These are phyloP conservation scores for Conticribra weissflogii DNA, from an alignment of 108 stramenopile species.

Conservation along the genomic window DNA sequence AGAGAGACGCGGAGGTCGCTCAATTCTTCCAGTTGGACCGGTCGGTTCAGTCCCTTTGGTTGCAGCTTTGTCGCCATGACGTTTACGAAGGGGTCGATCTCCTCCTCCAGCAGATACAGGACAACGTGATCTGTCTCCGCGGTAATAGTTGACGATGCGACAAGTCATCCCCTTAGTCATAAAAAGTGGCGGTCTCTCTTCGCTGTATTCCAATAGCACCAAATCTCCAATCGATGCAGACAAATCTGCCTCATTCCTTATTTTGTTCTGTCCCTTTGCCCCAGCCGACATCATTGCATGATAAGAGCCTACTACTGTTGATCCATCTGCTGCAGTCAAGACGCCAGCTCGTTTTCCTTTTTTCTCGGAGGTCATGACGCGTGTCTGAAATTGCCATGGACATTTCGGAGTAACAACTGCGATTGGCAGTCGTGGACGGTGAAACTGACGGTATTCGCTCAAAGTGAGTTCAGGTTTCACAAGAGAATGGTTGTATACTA, in stretches of 20 bases:
- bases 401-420: slow-evolving; percentile 61
- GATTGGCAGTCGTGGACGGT: slow-evolving; percentile 78
- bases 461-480: slow-evolving; percentile 67
- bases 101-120: slow-evolving; percentile 90
- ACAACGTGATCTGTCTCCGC: slow-evolving; percentile 82
- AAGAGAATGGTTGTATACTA: slow-evolving; percentile 71
- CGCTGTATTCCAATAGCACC: slow-evolving; percentile 80
- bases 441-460: slow-evolving; percentile 73
- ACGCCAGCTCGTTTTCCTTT: slow-evolving; percentile 22
- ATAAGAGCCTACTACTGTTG: slow-evolving; percentile 62
- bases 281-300: slow-evolving; percentile 80
- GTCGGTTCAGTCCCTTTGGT: slow-evolving; percentile 16
- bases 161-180: slow-evolving; percentile 85
- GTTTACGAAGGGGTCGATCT: slow-evolving; percentile 78
- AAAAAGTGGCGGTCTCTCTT: slow-evolving; percentile 84
- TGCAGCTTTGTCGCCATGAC: slow-evolving; percentile 60
- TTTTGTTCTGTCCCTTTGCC: slow-evolving; percentile 71
- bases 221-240: slow-evolving; percentile 75
- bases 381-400: slow-evolving; percentile 86
- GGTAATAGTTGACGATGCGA: slow-evolving; percentile 89
- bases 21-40: slow-evolving; percentile 49
- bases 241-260: slow-evolving; percentile 82
- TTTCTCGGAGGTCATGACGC: slow-evolving; percentile 42
- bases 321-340: slow-evolving; percentile 43
- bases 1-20: slow-evolving; percentile 63